These are phyloP conservation scores for Raffaelea deltoideospora DNA, from an alignment of 2,329 filamentous ascomycete genomes.

Conservation along the genomic window DNA sequence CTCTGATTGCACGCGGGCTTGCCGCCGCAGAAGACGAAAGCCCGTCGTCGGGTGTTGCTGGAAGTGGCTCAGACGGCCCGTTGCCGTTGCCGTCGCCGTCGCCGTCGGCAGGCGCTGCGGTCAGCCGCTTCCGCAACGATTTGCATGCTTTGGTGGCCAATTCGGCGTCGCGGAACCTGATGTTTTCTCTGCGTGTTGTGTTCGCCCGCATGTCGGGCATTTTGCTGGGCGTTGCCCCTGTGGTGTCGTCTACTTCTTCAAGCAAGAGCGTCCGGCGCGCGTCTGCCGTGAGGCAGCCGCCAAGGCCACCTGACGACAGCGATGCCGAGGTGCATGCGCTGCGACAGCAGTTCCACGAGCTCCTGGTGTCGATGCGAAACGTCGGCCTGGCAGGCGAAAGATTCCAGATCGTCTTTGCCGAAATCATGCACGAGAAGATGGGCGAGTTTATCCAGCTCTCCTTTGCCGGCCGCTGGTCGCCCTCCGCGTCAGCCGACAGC, in stretches of 20 bases:
- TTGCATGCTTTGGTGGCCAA: conserved; percentile 51
- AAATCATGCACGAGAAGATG: conserved; percentile 54
- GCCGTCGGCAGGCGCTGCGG: conserved; percentile 17
- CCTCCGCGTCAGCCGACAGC: conserved; percentile 1
- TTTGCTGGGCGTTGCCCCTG: conserved; percentile 25
- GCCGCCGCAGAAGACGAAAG: conserved; percentile 11
- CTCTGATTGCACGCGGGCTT: conserved; percentile 33
- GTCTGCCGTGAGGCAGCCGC: conserved; percentile 3
- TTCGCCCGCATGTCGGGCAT: conserved; percentile 35
- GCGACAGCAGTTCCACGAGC: conserved; percentile 34
- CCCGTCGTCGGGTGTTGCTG: no score
- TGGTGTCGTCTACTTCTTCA: no score
- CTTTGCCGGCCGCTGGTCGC: conserved; percentile 49
- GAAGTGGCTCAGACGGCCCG: no score
- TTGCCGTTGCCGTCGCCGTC: no score
- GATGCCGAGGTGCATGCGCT: conserved; percentile 16
- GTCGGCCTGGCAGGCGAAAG: conserved; percentile 55
- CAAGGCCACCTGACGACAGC: conserved; percentile 12
- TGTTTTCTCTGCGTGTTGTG: conserved; percentile 37
- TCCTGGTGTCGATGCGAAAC: conserved; percentile 43
- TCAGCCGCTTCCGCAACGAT: conserved; percentile 37
- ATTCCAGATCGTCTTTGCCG: conserved; percentile 57
- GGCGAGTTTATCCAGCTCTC: conserved; percentile 43
- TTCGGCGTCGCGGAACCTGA: conserved; percentile 38
- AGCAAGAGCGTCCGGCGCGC: no score